Evolutionary conservation across 257 asterid species (phyloP).

Genomic region (Solanum pinnatisectum): DNA sequence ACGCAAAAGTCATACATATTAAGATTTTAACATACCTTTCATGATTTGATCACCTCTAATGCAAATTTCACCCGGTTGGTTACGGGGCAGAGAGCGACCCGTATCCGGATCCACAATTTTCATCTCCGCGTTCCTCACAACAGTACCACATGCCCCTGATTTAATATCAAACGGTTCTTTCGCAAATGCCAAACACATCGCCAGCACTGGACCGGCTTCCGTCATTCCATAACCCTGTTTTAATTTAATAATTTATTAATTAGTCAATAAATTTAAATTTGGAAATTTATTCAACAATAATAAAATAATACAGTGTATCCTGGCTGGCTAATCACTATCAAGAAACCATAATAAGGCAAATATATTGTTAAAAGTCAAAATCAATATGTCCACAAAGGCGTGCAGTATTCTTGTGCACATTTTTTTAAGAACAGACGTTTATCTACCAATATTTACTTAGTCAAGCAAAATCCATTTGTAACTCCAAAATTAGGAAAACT

Average conservation of each 20-base stretch:
- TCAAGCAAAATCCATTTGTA: neutral
- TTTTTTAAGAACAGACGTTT: neutral
- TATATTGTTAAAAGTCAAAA: neutral
- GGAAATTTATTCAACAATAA: neutral
- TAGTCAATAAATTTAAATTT: neutral
- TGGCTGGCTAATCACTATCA: neutral
- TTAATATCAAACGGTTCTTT: constrained; percentile 70
- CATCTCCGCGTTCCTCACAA: constrained; percentile 88
- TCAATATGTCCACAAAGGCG: neutral
- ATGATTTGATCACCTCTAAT: constrained; percentile 87
- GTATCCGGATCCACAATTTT: constrained; percentile 63
- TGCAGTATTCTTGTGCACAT: neutral
- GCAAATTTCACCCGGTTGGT: constrained; percentile 80
- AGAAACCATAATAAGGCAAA: neutral
- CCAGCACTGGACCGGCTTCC: constrained; percentile 85
- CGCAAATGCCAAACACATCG: constrained; percentile 91
- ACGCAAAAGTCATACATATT: neutral
- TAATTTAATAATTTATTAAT: neutral
- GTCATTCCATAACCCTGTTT: constrained; percentile 94
- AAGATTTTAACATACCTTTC: constrained; percentile 47
- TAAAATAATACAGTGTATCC: neutral
- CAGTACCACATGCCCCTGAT: constrained; percentile 91
- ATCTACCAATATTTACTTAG: neutral
- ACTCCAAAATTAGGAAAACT: neutral
- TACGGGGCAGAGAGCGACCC: constrained; percentile 55